Percentiles rank a stretch among this genome's conserved stretches.
Conservation (phyloP, 176 grass and related monocot genomes). For the Lolium rigidum region DNA sequence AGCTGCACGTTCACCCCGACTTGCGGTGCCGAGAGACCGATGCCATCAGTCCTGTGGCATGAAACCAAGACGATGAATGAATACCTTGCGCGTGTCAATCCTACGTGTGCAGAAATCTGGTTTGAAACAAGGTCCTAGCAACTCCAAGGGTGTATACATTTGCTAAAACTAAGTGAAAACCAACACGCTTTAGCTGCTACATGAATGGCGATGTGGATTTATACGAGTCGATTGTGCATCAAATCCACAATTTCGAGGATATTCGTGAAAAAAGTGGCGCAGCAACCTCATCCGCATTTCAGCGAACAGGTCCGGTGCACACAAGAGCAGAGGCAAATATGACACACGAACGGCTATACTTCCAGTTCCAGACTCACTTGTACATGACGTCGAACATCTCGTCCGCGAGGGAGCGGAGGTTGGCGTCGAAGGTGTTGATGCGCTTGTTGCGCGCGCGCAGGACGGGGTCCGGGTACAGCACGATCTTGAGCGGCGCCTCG, state of each 20-base stretch:
- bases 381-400: constrained; percentile 99
- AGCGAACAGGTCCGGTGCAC: constrained; percentile 16
- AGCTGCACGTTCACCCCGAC: constrained; percentile 95
- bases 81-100: background rate
- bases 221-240: background rate
- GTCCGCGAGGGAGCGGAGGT: constrained; percentile 64
- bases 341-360: no score
- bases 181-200: background rate
- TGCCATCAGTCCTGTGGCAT: constrained; percentile 83
- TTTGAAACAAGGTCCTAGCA: constrained; percentile 14
- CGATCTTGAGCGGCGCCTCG: constrained; percentile 75
- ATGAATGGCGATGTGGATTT: background rate
- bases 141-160: background rate
- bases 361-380: constrained; percentile 68
- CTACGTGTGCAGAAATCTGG: background rate
- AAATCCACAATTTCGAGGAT: background rate
- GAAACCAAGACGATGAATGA: constrained; percentile 11
- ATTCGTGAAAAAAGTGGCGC: background rate
- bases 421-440: constrained; percentile 77
- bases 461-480: constrained; percentile 82
- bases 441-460: constrained; percentile 84
- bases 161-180: constrained; percentile 11
- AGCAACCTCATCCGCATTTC: background rate
- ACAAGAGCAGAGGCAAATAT: constrained; percentile 8
- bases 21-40: constrained; percentile 95